Conservation (phyloP, 192 early-diverging fungal species). For the Backusella westeae region DNA sequence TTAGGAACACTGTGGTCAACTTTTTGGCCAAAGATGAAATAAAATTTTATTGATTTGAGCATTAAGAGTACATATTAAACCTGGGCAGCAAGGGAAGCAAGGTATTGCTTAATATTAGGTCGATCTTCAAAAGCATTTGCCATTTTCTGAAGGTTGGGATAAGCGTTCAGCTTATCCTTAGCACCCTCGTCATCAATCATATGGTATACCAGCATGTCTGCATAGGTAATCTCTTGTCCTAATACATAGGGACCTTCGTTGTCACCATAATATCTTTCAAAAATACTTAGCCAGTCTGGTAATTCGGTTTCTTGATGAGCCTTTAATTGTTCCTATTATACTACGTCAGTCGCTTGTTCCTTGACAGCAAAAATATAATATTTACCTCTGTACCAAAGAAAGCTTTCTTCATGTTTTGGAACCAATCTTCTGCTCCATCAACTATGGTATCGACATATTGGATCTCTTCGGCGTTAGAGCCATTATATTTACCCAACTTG, state of each 20-base stretch:
- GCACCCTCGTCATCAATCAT: background rate
- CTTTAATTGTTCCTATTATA: background rate
- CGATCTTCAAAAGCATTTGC: background rate
- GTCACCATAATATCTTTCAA: background rate
- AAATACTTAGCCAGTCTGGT: background rate
- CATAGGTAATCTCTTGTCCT: background rate
- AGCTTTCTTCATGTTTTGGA: background rate
- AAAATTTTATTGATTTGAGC: background rate
- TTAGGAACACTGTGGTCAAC: too few species aligned
- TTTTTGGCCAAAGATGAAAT: background rate
- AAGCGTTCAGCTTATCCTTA: background rate
- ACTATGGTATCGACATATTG: background rate
- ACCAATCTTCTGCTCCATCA: background rate
- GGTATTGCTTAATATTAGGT: background rate
- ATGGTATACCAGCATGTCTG: conserved; percentile 1
- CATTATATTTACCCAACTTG: conserved; percentile 2
- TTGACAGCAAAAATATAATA: background rate
- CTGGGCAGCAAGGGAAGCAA: background rate
- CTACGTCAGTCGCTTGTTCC: background rate
- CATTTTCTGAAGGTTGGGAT: background rate
- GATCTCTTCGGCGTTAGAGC: background rate
- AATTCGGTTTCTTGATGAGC: background rate
- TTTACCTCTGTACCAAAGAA: background rate
- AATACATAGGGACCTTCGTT: background rate
- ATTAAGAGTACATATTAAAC: background rate